phyloP scores from a whole-genome alignment of 805 yeast genomes.

The Saccharomyces eubayanus region DNA sequence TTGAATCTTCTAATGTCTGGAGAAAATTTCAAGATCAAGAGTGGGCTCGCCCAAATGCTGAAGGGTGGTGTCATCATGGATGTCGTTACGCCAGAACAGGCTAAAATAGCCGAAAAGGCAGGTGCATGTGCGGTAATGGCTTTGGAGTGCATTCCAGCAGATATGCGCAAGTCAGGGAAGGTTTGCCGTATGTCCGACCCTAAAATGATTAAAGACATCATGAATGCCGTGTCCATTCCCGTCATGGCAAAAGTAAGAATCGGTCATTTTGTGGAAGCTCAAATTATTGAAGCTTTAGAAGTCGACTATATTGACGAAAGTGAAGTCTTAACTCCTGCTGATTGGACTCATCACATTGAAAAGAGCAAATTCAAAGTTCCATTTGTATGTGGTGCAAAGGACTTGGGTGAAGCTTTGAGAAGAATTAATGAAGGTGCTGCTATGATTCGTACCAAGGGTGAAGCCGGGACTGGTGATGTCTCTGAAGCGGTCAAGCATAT shows the following conservation, averaged over 20 bases:
- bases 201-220: slow-evolving; percentile 60
- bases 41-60: slow-evolving; percentile 78
- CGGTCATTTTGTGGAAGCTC: slow-evolving; percentile 76
- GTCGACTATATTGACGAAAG: slow-evolving; percentile 76
- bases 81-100: slow-evolving; percentile 72
- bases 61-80: slow-evolving; percentile 68
- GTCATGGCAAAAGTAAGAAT: slow-evolving; percentile 82
- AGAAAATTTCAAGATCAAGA: slow-evolving; percentile 41
- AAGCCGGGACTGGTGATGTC: slow-evolving; percentile 81
- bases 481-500: slow-evolving; percentile 74
- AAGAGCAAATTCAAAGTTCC: slow-evolving; percentile 59
- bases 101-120: slow-evolving; percentile 65
- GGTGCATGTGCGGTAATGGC: slow-evolving; percentile 90
- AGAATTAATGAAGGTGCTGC: slow-evolving; percentile 77
- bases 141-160: slow-evolving; percentile 73
- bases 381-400: slow-evolving; percentile 75
- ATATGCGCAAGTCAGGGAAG: slow-evolving; percentile 69
- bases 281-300: slow-evolving; percentile 58
- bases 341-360: slow-evolving; percentile 52
- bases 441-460: slow-evolving; percentile 79
- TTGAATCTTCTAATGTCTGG: slow-evolving; percentile 10
- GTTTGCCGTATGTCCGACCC: slow-evolving; percentile 87
- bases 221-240: slow-evolving; percentile 54
- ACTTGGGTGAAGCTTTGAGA: slow-evolving; percentile 73
- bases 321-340: slow-evolving; percentile 77